Evolutionary conservation across 1,139 yeast species (phyloP), one percentile per base, ranked within the genome.

Genomic region (Magnusiomyces sp.): DNA sequence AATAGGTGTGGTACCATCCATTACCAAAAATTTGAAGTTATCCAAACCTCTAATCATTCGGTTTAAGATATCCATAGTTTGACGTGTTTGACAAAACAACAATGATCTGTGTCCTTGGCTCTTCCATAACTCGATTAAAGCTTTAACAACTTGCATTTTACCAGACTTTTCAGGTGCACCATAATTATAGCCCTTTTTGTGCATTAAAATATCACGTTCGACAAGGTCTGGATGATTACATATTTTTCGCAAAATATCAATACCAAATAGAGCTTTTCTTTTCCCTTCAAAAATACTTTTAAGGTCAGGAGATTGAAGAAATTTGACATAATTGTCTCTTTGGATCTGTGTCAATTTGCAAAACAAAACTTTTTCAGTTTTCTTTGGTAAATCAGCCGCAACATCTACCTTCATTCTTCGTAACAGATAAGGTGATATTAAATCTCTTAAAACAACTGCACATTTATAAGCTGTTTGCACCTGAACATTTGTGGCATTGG

Each of bases 391-490:
- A 63, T 94, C 99, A 50, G 87, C 83, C 0, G 99, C 99, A n/a
- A 92, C 98, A 62, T 94, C 98, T 14, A 82, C 80, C 64, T 92
- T 92, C 65, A 94, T 80, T 47, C 99, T 71, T 55, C 99, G 72
- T 46, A 92, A 68, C 53, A 92, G 69, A 64, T 90, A 92, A 0
- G 98, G 98, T 1, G 95, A 80, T 7, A 92, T 88, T 58, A 92
- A 68, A 59, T 92, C 96, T 50, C 95, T 73, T 47, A 92, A 68
- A 1, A 92, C 83, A 7, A 90, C 95, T 0, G 98, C 98, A 71
- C 97, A 92, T 64, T 89, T 89, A 63, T 86, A 90, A 1, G 97
- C 97, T 0, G 97, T 83, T 63, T 92, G 97, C 0, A 94, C 97
- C 62, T 94, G 97, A 3, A 92, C 79, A 64, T 92, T 92, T 1